Evolutionary conservation across 2,329 filamentous ascomycete genomes (phyloP).

Genomic region (Colletotrichum destructivum): DNA sequence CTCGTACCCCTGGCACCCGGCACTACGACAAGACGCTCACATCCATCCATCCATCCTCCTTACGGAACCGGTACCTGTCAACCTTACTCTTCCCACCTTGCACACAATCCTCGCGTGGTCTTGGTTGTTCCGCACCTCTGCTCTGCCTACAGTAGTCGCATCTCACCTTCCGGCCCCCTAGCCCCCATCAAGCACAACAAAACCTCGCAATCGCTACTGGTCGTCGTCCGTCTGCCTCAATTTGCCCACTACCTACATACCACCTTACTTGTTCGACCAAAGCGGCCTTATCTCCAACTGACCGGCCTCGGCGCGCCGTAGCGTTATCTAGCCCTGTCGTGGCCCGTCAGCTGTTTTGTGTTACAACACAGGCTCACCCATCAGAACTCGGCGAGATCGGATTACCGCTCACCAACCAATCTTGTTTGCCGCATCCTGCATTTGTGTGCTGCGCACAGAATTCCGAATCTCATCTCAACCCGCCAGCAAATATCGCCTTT

Average conservation of each 20-base stretch:
- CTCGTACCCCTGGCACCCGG: conserved; percentile 29
- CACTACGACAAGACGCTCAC: conserved; percentile 4
- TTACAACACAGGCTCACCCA: conserved; percentile 28
- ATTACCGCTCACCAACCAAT: conserved; percentile 25
- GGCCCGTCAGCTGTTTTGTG: conserved; percentile 23
- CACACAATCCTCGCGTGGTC: conserved; percentile 26
- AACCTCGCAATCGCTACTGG: conserved; percentile 34
- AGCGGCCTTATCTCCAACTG: conserved; percentile 28
- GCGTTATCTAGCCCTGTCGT: conserved; percentile 27
- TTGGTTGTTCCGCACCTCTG: conserved; percentile 28
- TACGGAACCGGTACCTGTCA: conserved; percentile 6
- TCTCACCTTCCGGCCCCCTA: background rate
- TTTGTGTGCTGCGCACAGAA: conserved; percentile 32
- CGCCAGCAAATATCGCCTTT: conserved; percentile 15
- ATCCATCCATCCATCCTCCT: background rate
- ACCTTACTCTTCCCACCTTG: conserved; percentile 1
- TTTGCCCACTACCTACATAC: background rate
- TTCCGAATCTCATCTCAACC: conserved; percentile 22
- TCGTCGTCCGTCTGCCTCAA: conserved; percentile 21
- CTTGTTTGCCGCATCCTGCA: conserved; percentile 31
- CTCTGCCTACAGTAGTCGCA: conserved; percentile 5
- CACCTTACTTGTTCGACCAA: background rate
- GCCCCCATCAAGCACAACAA: conserved; percentile 32
- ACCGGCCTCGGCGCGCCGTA: conserved; percentile 28
- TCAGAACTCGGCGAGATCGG: conserved; percentile 22